Evolutionary conservation across 2,329 filamentous ascomycete genomes (phyloP), one percentile per base, ranked within the genome.

Genomic region (Fusarium napiforme): DNA sequence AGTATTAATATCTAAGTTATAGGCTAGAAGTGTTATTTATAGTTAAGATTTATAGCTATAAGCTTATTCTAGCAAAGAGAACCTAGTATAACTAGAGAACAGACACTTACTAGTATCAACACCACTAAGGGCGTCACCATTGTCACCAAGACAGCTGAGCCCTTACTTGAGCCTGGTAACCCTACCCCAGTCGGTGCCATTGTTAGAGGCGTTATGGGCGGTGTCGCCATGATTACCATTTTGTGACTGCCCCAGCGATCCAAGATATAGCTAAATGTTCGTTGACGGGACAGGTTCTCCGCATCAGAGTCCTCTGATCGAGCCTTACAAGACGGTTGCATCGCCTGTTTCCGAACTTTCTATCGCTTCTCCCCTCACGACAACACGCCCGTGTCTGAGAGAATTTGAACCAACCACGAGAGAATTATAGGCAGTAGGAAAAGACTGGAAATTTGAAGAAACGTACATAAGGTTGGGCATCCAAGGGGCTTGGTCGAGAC

Each of bases 401-500:
- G 4, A n/a, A n/a, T 30, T 36, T 18, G 34, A 26, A 19, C 4
- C 16, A 15, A 18, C 7, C 9, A 30, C 14, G 7, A 16, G 10
- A 7, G 15, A 30, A n/a, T 2, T 6, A 16, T 6, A 9, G 12
- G 7, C 3, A 9, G 9, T 12, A 16, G 28, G 19, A 4, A 47
- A 30, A 9, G 7, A 30, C 19, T 2, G 19, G 9, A 47, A 12
- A 49, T 49, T 3, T 11, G 14, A 4, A n/a, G 0, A 12, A n/a
- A 21, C 1, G 28, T n/a, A 18, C 5, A 9, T 30, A n/a, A 30
- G 28, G 14, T 12, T 28, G 5, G 23, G 21, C 21, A 19, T 45
- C 4, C 10, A 45, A 26, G 16, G 36, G 5, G 12, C 0, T 42
- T 23, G 8, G 8, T 42, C n/a, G 4, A 14, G 21, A 15, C 14